Conservation (phyloP, 2,329 filamentous ascomycete genomes). For the Colletotrichum paranaense region DNA sequence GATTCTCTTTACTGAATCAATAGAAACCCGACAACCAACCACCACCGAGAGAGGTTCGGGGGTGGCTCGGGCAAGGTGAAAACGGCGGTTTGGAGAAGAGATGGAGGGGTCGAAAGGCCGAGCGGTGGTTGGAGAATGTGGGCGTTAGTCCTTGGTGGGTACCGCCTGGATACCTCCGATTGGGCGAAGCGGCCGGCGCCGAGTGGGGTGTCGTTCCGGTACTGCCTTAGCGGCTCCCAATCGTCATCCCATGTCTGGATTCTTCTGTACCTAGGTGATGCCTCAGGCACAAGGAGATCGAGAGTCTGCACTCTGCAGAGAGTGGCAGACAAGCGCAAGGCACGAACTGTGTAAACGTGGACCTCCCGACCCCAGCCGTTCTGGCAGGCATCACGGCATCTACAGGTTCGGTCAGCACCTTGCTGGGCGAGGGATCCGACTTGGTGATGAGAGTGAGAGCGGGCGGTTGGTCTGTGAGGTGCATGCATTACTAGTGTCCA, state of each 20-base stretch:
- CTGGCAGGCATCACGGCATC: constrained; percentile 28
- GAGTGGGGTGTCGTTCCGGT: constrained; percentile 27
- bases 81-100: not conserved
- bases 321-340: not conserved
- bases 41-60: constrained; percentile 4
- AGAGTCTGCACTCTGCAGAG: not conserved
- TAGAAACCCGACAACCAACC: constrained; percentile 2
- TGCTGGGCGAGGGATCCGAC: constrained; percentile 22
- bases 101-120: constrained; percentile 12
- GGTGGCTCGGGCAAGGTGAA: constrained; percentile 11
- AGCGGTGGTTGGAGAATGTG: constrained; percentile 32
- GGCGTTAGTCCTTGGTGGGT: constrained; percentile 10
- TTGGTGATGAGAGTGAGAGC: constrained; percentile 18
- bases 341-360: constrained; percentile 11
- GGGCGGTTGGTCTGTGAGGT: constrained; percentile 35
- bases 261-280: not conserved
- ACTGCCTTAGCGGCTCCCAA: constrained; percentile 9
- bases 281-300: constrained; percentile 16
- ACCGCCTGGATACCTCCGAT: constrained; percentile 24
- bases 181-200: constrained; percentile 17
- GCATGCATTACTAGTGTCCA: constrained; percentile 28
- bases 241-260: constrained; percentile 29
- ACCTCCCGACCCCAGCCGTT: constrained; percentile 2
- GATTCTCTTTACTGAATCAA: not conserved
- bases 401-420: constrained; percentile 30